These are phyloP conservation scores for Yarrowia deformans DNA, from an alignment of 805 yeast genomes.

Conservation along the genomic window DNA sequence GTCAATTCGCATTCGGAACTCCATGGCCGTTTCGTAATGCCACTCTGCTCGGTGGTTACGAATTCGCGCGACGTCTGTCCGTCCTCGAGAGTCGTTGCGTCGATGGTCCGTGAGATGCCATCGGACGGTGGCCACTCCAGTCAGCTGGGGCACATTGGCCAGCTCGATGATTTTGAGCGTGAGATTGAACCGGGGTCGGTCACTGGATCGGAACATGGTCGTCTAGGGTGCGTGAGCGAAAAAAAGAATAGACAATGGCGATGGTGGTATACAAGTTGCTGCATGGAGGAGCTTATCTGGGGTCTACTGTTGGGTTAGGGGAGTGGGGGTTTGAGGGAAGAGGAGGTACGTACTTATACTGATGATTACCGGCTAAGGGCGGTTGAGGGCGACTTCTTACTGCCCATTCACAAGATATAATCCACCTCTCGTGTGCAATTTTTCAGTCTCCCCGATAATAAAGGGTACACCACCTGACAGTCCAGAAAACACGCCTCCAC, in stretches of 20 bases:
- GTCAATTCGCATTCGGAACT: constrained; percentile 55
- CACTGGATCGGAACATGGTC: constrained; percentile 25
- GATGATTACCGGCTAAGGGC: too few relatives aligned
- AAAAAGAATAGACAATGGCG: constrained; percentile 1
- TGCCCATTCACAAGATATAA: too few relatives aligned
- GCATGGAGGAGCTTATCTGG: constrained; percentile 32
- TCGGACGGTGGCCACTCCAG: constrained; percentile 71
- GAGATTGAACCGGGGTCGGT: constrained; percentile 57
- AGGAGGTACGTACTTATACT: too few relatives aligned
- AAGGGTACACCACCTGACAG: too few relatives aligned
- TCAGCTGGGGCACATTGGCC: constrained; percentile 81
- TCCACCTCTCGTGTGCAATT: too few relatives aligned
- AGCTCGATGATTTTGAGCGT: constrained; percentile 68
- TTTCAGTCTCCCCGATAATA: too few relatives aligned
- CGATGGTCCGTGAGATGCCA: constrained; percentile 64
- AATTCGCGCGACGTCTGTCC: constrained; percentile 56
- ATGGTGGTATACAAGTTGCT: constrained; percentile 16
- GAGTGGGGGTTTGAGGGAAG: too few relatives aligned
- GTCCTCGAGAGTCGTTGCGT: constrained; percentile 55
- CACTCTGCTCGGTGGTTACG: constrained; percentile 62
- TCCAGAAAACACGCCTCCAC: background rate
- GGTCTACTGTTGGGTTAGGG: constrained; percentile 16
- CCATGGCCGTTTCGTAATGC: constrained; percentile 54
- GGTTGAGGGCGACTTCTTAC: too few relatives aligned
- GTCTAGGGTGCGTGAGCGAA: background rate